phyloP scores from a whole-genome alignment of 495 filamentous ascomycete genomes.

The Endocarpon pusillum region DNA sequence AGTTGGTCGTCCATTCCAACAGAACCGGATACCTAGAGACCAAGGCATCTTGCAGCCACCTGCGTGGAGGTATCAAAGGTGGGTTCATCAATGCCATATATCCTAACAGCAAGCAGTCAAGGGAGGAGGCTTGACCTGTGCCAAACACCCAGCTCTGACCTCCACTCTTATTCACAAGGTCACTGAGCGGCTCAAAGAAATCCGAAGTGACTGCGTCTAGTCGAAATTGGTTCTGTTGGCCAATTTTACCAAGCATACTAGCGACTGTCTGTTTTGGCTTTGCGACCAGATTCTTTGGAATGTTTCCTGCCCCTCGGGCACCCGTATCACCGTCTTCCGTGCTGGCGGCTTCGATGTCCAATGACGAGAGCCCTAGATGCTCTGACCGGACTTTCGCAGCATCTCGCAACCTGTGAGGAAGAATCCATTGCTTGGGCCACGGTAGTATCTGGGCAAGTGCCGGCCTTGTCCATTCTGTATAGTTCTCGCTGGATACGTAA shows the following conservation, averaged over 20 bases:
- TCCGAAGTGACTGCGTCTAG: constrained; percentile 50
- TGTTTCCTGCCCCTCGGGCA: constrained; percentile 23
- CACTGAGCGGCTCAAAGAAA: constrained; percentile 50
- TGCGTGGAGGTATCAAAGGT: constrained; percentile 52
- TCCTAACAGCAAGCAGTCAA: constrained; percentile 65
- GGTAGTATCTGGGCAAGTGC: constrained; percentile 59
- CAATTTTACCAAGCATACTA: constrained; percentile 20
- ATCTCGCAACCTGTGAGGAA: constrained; percentile 47
- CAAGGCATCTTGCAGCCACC: constrained; percentile 53
- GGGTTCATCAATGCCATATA: constrained; percentile 64
- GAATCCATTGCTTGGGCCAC: constrained; percentile 69
- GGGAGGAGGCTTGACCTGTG: constrained; percentile 31
- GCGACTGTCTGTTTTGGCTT: constrained; percentile 25
- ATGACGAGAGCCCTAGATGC: constrained; percentile 51
- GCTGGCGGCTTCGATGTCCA: constrained; percentile 40
- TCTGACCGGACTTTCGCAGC: constrained; percentile 52
- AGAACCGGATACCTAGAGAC: constrained; percentile 35
- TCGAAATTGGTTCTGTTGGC: constrained; percentile 38
- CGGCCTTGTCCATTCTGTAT: constrained; percentile 50
- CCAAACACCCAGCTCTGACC: constrained; percentile 37
- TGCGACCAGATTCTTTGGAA: constrained; percentile 26
- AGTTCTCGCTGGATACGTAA: constrained; percentile 79
- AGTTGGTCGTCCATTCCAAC: constrained; percentile 32
- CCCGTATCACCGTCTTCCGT: constrained; percentile 27
- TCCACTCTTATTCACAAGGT: constrained; percentile 40